Percentiles rank a stretch among this genome's conserved stretches.
phyloP scores from a whole-genome alignment of 257 asterid species.

The Solanum rostratum region DNA sequence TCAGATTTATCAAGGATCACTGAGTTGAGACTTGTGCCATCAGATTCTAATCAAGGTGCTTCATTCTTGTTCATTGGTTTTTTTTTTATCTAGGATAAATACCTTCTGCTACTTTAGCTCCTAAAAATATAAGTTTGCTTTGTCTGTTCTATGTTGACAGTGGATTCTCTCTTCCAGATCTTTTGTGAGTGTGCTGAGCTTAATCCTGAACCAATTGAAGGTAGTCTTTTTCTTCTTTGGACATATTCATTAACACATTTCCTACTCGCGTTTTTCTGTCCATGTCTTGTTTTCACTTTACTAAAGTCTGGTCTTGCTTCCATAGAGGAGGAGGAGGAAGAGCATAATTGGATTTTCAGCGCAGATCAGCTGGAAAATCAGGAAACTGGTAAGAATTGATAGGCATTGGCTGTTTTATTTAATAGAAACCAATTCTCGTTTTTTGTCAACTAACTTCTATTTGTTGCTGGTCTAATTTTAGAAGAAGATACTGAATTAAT shows the following conservation, averaged over 20 bases:
- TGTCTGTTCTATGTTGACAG: constrained; percentile 24
- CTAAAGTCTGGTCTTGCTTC: constrained; percentile 1
- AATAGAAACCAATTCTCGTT: neutral
- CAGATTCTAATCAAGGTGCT: constrained; percentile 70
- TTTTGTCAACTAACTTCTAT: neutral
- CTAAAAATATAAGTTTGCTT: neutral
- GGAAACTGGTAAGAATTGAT: constrained; percentile 27
- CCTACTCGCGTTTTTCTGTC: neutral
- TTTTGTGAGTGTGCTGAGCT: constrained; percentile 98
- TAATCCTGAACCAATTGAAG: constrained; percentile 76
- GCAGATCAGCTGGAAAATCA: constrained; percentile 59
- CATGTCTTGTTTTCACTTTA: neutral
- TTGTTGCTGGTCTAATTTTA: constrained; percentile 3
- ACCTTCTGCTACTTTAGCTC: neutral
- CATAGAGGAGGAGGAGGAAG: constrained; percentile 53
- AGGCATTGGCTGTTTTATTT: neutral
- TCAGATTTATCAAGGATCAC: constrained; percentile 55
- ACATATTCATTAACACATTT: neutral
- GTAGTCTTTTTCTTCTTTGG: constrained; percentile 14
- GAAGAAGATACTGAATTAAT: constrained; percentile 59
- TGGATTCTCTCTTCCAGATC: constrained; percentile 60
- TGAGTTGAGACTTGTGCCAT: constrained; percentile 89
- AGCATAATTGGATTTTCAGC: constrained; percentile 74
- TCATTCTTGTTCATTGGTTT: neutral
- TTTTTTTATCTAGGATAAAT: neutral